Evolutionary conservation across 805 yeast genomes (phyloP).

Genomic region (Blastobotrys terrestris): DNA sequence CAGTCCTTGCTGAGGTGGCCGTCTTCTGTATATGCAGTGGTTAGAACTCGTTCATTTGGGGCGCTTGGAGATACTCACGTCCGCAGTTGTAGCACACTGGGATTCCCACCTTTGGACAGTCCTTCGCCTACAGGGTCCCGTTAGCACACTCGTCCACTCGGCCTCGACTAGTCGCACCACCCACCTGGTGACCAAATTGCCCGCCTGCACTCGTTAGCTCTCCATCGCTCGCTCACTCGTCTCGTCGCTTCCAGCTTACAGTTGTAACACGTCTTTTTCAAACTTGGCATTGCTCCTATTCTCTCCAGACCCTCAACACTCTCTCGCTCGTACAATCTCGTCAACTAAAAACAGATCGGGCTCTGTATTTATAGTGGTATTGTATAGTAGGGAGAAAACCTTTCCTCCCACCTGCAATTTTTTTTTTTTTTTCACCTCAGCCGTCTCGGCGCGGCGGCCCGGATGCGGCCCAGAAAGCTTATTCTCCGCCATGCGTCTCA

Average conservation of each 20-base stretch:
- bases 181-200: conserved; percentile 21
- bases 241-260: conserved; percentile 13
- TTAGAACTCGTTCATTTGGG: neutral
- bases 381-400: neutral
- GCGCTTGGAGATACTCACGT: conserved; percentile 16
- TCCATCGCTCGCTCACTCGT: neutral
- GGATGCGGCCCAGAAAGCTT: too few relatives aligned
- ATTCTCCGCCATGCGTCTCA: too few relatives aligned
- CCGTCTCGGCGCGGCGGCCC: neutral
- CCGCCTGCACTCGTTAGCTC: conserved; percentile 15
- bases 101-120: conserved; percentile 32
- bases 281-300: conserved; percentile 12
- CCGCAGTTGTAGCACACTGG: conserved; percentile 37
- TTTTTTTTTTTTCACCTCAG: neutral
- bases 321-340: neutral
- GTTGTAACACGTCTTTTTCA: conserved; percentile 23
- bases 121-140: conserved; percentile 25
- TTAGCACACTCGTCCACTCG: conserved; percentile 4
- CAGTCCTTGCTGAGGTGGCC: conserved; percentile 91
- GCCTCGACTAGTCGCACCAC: neutral
- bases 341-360: neutral
- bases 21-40: conserved; percentile 13
- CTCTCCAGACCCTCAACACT: neutral
- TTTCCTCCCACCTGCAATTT: neutral
- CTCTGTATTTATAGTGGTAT: neutral